These are phyloP conservation scores for Meira miltonrushii DNA, from an alignment of 1,284 basidiomycete genomes.

Conservation along the genomic window DNA sequence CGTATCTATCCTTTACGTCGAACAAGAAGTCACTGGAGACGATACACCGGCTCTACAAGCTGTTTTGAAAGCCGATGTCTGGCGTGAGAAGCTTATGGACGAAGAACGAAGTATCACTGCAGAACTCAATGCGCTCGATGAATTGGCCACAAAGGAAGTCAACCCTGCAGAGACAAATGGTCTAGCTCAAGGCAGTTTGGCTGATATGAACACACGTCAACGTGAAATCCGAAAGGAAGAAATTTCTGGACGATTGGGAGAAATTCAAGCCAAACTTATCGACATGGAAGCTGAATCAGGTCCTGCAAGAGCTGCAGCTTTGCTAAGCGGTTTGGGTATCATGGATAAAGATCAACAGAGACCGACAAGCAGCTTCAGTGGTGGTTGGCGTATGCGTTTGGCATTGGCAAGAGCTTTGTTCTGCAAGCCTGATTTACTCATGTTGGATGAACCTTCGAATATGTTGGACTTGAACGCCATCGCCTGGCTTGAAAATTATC, in stretches of 20 bases:
- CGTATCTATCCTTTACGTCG: conserved; percentile 95
- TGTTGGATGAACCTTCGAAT: conserved; percentile 72
- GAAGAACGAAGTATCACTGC: conserved; percentile 42
- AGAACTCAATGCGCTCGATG: conserved; percentile 43
- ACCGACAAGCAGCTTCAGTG: conserved; percentile 68
- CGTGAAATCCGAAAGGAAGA: conserved; percentile 63
- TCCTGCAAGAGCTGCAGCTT: conserved; percentile 80
- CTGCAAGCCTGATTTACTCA: conserved; percentile 63
- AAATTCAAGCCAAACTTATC: conserved; percentile 81
- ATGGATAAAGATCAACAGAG: conserved; percentile 71
- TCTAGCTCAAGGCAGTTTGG: conserved; percentile 33
- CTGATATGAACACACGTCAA: conserved; percentile 50
- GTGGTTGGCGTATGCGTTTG: conserved; percentile 99
- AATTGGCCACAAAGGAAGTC: conserved; percentile 30
- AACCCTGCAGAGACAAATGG: conserved; percentile 19
- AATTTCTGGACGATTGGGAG: conserved; percentile 74
- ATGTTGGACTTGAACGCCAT: conserved; percentile 64
- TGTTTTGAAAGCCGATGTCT: conserved; percentile 66
- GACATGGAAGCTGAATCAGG: conserved; percentile 99
- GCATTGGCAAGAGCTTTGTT: conserved; percentile 92
- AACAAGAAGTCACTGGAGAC: conserved; percentile 84
- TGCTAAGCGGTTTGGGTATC: conserved; percentile 89
- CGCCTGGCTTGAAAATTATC: conserved; percentile 60
- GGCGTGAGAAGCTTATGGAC: conserved; percentile 45
- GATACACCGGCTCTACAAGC: conserved; percentile 87